These are phyloP conservation scores for Trypanosoma vivax DNA, from an alignment of 208 protist species.

Conservation along the genomic window DNA sequence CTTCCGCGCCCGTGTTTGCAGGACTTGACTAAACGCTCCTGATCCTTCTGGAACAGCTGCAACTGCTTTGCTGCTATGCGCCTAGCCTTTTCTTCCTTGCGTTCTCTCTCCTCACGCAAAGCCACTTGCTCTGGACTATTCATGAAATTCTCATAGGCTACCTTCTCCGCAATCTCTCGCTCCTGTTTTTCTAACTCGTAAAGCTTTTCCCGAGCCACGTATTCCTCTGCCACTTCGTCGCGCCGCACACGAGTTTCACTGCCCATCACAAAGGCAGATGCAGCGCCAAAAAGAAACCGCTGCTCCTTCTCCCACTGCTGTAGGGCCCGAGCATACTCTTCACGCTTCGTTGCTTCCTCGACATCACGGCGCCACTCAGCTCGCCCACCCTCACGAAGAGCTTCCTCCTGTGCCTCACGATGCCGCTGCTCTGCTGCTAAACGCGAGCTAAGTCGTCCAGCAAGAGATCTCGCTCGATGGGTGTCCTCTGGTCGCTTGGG, in stretches of 20 bases:
- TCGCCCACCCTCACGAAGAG: slow-evolving; percentile 37
- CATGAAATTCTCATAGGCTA: slow-evolving; percentile 55
- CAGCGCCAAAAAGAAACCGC: slow-evolving; percentile 31
- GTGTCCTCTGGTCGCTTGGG: neutral
- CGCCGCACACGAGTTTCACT: slow-evolving; percentile 31
- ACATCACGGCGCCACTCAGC: slow-evolving; percentile 43
- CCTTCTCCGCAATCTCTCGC: slow-evolving; percentile 36
- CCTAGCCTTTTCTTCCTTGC: slow-evolving; percentile 23
- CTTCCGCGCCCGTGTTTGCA: slow-evolving; percentile 56
- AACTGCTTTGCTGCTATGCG: slow-evolving; percentile 22
- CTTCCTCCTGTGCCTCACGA: slow-evolving; percentile 14
- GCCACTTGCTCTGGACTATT: slow-evolving; percentile 77
- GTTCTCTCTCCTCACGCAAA: slow-evolving; percentile 40
- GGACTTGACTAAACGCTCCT: slow-evolving; percentile 38
- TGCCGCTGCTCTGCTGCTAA: slow-evolving; percentile 5
- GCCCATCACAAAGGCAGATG: slow-evolving; percentile 45
- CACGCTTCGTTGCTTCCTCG: slow-evolving; percentile 1
- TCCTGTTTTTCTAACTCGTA: slow-evolving; percentile 16
- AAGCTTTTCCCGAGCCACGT: slow-evolving; percentile 16
- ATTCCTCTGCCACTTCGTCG: slow-evolving; percentile 20
- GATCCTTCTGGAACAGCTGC: slow-evolving; percentile 39
- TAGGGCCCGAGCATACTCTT: slow-evolving; percentile 10
- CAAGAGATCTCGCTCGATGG: slow-evolving; percentile 1
- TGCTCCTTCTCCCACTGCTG: slow-evolving; percentile 9
- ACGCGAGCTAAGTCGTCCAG: slow-evolving; percentile 16